A percentile compares a stretch with the other conserved stretches of the same genome.
Evolutionary conservation across 1,139 yeast genomes (phyloP).

Genomic region (Geotrichum cucujoidarum): DNA sequence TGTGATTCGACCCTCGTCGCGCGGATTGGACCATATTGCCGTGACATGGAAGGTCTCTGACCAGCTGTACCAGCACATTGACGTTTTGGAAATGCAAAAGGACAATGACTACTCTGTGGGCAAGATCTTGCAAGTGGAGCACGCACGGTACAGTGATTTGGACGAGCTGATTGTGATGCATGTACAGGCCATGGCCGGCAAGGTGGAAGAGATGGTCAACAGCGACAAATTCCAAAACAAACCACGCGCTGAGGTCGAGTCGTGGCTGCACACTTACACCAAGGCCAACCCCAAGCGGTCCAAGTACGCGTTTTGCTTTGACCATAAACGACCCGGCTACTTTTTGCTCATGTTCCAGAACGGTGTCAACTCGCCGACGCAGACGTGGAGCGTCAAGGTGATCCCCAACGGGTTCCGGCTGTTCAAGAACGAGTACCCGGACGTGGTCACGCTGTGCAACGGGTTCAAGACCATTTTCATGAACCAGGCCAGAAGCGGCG

Average conservation of each 20-base stretch:
- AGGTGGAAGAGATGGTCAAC: slow-evolving; percentile 77
- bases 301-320: slow-evolving; percentile 86
- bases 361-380: slow-evolving; percentile 64
- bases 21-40: slow-evolving; percentile 81
- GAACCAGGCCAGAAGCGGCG: slow-evolving; percentile 12
- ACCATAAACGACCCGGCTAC: slow-evolving; percentile 90
- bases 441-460: slow-evolving; percentile 80
- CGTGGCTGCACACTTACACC: slow-evolving; percentile 85
- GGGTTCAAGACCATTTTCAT: slow-evolving; percentile 69
- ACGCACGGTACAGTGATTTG: slow-evolving; percentile 67
- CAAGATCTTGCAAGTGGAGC: slow-evolving; percentile 63
- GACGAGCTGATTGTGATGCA: slow-evolving; percentile 92
- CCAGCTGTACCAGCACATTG: slow-evolving; percentile 84
- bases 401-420: slow-evolving; percentile 81
- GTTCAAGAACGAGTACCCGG: slow-evolving; percentile 76
- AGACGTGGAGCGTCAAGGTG: slow-evolving; percentile 86
- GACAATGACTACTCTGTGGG: slow-evolving; percentile 60
- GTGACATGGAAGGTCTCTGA: slow-evolving; percentile 96
- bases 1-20: slow-evolving; percentile 91
- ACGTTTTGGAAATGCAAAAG: slow-evolving; percentile 69
- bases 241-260: slow-evolving; percentile 70
- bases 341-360: slow-evolving; percentile 79
- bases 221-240: slow-evolving; percentile 89
- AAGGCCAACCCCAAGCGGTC: slow-evolving; percentile 88
- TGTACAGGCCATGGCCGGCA: slow-evolving; percentile 76